Base-by-base conservation (phyloP, 2,329 filamentous ascomycete genomes). In the Botryotinia narcissicola region DNA sequence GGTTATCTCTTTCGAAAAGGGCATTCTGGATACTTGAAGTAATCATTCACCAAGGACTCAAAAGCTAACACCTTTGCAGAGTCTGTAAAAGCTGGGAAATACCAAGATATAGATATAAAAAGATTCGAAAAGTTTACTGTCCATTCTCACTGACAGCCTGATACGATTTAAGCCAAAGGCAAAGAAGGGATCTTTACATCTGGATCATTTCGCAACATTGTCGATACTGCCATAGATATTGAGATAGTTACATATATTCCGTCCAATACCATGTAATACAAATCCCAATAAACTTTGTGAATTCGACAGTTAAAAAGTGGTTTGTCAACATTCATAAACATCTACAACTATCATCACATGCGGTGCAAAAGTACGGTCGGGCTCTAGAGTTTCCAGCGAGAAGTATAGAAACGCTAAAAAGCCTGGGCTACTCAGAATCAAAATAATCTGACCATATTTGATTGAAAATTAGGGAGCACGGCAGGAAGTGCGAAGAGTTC, bases 281-380 rank as follows among this genome's bases (percentile, higher is more conserved):
- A 5, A n/a, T 0, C 7, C 1, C 4, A 2, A n/a, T 54, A 6
- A 54, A 16, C 6, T 9, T 54, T 29, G 6, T 18, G 14, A 18
- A 16, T 7, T 18, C n/a, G 51, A 29, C 1, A 29, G n/a, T 29
- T 29, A 54, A 18, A 6, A 3, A 29, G 10, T 16, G 6, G 10
- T n/a, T 14, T 51, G 25, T 14, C 25, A 51, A 16, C 25, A 14
- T n/a, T n/a, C 14, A 14, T 51, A 2, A n/a, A n/a, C 12, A n/a
- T 7, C 1, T 16, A 7, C 0, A 16, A 2, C 0, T n/a, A 18
- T 6, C 7, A 29, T 18, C 16, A n/a, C 14, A n/a, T 29, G 8
- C 2, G 6, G 6, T 9, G 7, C n/a, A 14, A 29, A 1, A 54
- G 14, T 3, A 54, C 6, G 0, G 16, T 3, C 16, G 4, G n/a